Evolutionary conservation across 345 rosid genomes (phyloP), one percentile per base, ranked within the genome.

Genomic region (Stellera chamaejasme): DNA sequence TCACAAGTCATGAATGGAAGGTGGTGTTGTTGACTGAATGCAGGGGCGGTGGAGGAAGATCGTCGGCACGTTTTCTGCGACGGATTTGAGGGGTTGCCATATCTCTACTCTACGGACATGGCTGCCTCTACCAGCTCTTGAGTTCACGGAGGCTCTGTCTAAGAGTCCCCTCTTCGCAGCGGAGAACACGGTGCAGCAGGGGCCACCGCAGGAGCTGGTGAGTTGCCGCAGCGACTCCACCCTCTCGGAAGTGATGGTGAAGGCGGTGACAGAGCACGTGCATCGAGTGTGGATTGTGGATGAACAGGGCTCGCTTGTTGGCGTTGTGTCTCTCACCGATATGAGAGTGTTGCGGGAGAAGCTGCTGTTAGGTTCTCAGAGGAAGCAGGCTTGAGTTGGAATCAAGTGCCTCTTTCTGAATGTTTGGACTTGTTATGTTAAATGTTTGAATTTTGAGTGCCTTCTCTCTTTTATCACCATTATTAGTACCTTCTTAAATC

Each of bases 261-360:
- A 79, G 78, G 90, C 73, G 1, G 79, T 88, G 2, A 67, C 59
- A 1, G 76, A 76, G 56, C 90, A 82, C 28, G 95, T 91, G 26
- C 95, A 91, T 57, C 68, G 96, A 53, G 66, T 91, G 2, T 88
- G 96, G 93, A 88, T 82, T 3, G 83, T 88, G 51, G 82, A 84
- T 62, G 52, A 55, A 13, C 64, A 72, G 25, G 75, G 77, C 41
- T 49, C 68, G 16, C 80, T 86, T 10, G 48, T 66, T 14, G 92
- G 84, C 5, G 72, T 91, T 0, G 75, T 86, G 12, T 81, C 98
- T 26, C 72, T 91, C 25, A 76, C 92, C 0, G 96, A 85, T 58
- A 80, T 85, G 45, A 79, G 75, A 28, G 84, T 72, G 11, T 2
- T 80, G 9, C 68, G 96, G 66, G 62, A 32, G 14, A 36, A 48